Base-by-base conservation (phyloP, 768 basidiomycete genomes). In the Asterophora parasitica region DNA sequence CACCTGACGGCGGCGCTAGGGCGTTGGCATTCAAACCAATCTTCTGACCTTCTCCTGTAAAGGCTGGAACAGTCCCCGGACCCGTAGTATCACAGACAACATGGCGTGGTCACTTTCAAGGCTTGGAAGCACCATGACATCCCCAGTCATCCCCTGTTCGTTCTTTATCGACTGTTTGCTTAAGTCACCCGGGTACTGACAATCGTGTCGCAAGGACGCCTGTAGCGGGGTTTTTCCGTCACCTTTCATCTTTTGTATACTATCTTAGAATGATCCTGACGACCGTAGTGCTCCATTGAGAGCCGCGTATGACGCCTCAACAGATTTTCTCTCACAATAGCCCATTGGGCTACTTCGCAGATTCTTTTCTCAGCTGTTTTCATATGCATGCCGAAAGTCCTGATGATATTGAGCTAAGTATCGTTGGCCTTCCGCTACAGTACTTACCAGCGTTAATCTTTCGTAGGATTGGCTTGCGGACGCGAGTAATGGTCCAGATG, bases 101-200 rank as follows among this genome's bases (percentile, higher is more conserved):
- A 19, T 48, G 33, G 51, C 42, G 46, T 35, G 31, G 51, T 48
- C 26, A 34, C 33, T 42, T 15, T 15, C 4, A 46, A 37, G 15
- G 26, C 33, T 19, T 20, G 16, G 31, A 45, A 49, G 48, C 23
- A 13, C 12, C 23, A 23, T 15, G 15, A 20, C 37, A 12, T 44
- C 44, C 19, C 42, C 16, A 35, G 26, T 26, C 36, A 9, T 44
- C 44, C 20, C 43, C 17, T 23, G 27, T 27, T 31, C 19, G 20
- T 12, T 12, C 20, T 41, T 37, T 23, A 3, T 23, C 23, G 23
- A 6, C 32, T 45, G 15, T 41, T 33, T 41, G 30, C 23, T 38
- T 28, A 28, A n/a, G 33, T 34, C 10, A 41, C 36, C 23, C 23
- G 23, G n/a, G 26, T 37, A 32, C 39, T 11, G n/a, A 7, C 36